phyloP scores from a whole-genome alignment of 108 stramenopile species.

The Fragilariopsis cylindrus region DNA sequence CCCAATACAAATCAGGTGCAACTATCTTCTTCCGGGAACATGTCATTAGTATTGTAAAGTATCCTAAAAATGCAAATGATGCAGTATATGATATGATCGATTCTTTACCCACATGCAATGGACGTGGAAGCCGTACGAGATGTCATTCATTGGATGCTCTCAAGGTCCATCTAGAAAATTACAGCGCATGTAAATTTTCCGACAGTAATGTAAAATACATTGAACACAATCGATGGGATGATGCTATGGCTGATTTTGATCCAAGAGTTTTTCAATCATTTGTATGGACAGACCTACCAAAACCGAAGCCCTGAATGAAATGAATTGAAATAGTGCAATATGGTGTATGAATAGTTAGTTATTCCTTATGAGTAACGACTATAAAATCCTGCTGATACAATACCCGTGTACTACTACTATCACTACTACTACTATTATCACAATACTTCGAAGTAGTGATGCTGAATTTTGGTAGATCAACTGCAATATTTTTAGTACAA shows the following conservation, averaged over 20 bases:
- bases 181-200: conserved; percentile 74
- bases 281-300: conserved; percentile 68
- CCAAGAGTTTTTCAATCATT: conserved; percentile 91
- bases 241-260: conserved; percentile 87
- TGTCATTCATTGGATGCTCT: conserved; percentile 67
- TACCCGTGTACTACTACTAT: too few species aligned
- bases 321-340: not conserved
- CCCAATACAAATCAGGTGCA: conserved; percentile 57
- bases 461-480: too few species aligned
- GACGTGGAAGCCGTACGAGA: conserved; percentile 67
- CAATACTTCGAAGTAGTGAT: too few species aligned
- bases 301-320: conserved; percentile 11
- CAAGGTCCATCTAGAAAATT: conserved; percentile 62
- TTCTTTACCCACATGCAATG: conserved; percentile 62
- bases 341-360: too few species aligned
- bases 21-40: conserved; percentile 91
- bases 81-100: conserved; percentile 81
- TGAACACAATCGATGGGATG: conserved; percentile 83
- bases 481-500: too few species aligned
- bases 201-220: conserved; percentile 74
- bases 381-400: not conserved
- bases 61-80: conserved; percentile 39
- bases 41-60: conserved; percentile 85
- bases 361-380: not conserved
- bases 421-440: too few species aligned